A percentile compares a stretch with the other conserved stretches of the same genome.
phyloP scores from a whole-genome alignment of 106 monocot species.

The Phalaenopsis equestris region DNA sequence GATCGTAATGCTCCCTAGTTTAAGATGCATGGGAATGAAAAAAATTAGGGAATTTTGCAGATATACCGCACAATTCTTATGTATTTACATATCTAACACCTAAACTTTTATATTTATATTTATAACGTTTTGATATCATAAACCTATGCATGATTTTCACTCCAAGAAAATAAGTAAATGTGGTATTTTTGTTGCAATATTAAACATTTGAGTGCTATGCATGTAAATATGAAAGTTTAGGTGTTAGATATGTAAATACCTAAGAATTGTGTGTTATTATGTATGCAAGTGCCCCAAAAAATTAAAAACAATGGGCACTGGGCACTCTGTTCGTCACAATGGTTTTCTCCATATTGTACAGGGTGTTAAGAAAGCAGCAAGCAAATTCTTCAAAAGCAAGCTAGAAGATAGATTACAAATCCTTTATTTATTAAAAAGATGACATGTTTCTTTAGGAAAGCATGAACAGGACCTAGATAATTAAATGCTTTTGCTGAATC shows the following conservation, averaged over 20 bases:
- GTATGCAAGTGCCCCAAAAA: background rate
- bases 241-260: too few species aligned
- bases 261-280: too few species aligned
- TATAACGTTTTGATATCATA: too few species aligned
- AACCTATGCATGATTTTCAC: too few species aligned
- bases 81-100: too few species aligned
- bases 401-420: background rate
- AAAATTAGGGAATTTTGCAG: too few species aligned
- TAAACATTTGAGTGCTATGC: too few species aligned
- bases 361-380: background rate
- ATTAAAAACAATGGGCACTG: background rate
- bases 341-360: background rate
- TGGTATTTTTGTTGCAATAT: too few species aligned
- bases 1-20: background rate
- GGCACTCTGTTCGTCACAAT: background rate
- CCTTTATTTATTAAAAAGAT: background rate
- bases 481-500: background rate
- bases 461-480: background rate
- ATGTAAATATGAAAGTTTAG: too few species aligned
- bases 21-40: background rate
- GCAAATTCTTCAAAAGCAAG: background rate
- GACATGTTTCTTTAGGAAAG: background rate
- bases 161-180: too few species aligned
- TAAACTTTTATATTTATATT: too few species aligned
- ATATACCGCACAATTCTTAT: too few species aligned